Base-by-base conservation (phyloP, 129 eudicot genomes). In the Centaurea solstitialis region DNA sequence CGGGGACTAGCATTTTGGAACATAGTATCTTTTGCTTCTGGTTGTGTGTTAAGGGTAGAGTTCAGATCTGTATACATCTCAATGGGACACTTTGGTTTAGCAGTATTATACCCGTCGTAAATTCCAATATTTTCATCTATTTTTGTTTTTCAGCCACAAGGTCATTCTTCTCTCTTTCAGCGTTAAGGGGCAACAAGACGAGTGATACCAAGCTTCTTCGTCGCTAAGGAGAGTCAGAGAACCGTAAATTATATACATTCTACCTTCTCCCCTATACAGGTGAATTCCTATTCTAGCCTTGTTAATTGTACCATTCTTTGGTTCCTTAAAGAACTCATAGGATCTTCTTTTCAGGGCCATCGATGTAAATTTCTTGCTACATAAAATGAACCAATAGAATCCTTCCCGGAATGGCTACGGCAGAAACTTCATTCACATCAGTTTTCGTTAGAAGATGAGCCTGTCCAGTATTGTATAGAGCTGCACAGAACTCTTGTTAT, bases 111-210 rank as follows among this genome's bases (percentile, higher is more conserved):
- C 82, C 59, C 76, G 69, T 59, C 28, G 65, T 81, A 83, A 79
- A 78, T 68, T 83, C 84, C 83, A 86, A 88, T 86, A 77, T 50
- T 64, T 59, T 79, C 59, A 73, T 59, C 70, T 74, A 40, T 78
- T 78, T 76, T 76, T 87, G 76, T 87, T 80, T 94, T 92, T 85
- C 98, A 95, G 99, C 93, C 73, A 68, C 98, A 78, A 89, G 99
- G 89, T 93, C 99, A 78, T 91, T 95, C 95, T 95, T 95, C 91
- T 95, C 99, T 85, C 98, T 95, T 85, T 95, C 99, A 79, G 99
- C 99, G 80, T 95, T 95, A 74, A 91, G 94, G 86, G 94, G 98
- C 76, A 85, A 87, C 87, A 95, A 93, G 89, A 86, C 88, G 53
- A 87, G 65, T 57, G 85, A 85, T 83, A 84, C 89, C 74, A 84